A percentile compares a stretch with the other conserved stretches of the same genome.
Evolutionary conservation across 176 grass and related monocot species (phyloP).

Genomic region (Secale cereale): DNA sequence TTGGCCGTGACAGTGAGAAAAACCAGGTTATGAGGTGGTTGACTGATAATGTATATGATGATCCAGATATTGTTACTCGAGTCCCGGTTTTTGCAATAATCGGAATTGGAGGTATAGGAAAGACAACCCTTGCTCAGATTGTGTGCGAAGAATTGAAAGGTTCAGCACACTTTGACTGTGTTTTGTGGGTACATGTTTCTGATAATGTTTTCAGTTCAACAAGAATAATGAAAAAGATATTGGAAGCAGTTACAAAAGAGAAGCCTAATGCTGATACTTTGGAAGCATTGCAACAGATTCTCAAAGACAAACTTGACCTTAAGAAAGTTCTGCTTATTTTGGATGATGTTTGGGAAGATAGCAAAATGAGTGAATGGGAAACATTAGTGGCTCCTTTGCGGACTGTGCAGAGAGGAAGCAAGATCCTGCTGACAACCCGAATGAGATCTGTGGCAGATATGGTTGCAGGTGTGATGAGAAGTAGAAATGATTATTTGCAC

Average conservation of each 20-base stretch:
- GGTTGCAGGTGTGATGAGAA: background rate
- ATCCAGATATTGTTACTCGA: background rate
- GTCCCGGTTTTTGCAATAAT: constrained; percentile 26
- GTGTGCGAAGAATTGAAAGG: background rate
- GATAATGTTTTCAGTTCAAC: background rate
- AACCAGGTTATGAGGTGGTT: constrained; percentile 20
- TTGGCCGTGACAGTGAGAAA: constrained; percentile 32
- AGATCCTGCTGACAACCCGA: constrained; percentile 38
- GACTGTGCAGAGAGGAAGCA: constrained; percentile 9
- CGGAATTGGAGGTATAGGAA: background rate
- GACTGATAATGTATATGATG: background rate
- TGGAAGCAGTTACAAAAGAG: constrained; percentile 7
- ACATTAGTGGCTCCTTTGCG: constrained; percentile 28
- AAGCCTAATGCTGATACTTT: constrained; percentile 10
- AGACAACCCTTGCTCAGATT: constrained; percentile 31
- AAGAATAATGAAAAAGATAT: constrained; percentile 23
- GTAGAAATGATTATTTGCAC: background rate
- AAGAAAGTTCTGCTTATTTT: constrained; percentile 39
- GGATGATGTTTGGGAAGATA: constrained; percentile 49
- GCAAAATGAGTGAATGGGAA: background rate
- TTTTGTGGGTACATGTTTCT: constrained; percentile 34
- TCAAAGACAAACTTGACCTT: background rate
- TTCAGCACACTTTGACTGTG: background rate
- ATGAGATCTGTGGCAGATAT: constrained; percentile 20
- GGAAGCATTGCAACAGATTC: background rate